phyloP scores from a whole-genome alignment of 495 filamentous ascomycete species.

The Saxophila tyrrhenica region DNA sequence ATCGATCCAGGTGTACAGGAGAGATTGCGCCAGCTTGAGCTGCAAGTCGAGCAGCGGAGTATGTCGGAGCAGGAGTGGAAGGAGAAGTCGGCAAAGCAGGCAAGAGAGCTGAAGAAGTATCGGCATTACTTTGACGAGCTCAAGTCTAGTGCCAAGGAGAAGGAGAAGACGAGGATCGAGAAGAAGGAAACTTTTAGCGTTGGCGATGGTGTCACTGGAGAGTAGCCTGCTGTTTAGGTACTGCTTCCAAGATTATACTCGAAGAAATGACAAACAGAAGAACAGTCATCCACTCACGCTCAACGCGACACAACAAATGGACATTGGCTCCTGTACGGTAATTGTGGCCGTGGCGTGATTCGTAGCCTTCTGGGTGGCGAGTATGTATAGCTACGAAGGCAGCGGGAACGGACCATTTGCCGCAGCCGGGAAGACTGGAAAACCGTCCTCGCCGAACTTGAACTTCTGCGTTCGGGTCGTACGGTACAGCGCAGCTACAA shows the following conservation, averaged over 20 bases:
- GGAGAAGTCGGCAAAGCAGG: slow-evolving; percentile 29
- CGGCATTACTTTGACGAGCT: slow-evolving; percentile 72
- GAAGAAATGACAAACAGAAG: too few species aligned
- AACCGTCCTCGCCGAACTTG: slow-evolving; percentile 7
- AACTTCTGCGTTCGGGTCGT: slow-evolving; percentile 33
- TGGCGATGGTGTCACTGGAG: not conserved
- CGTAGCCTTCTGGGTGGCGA: not conserved
- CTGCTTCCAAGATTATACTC: too few species aligned
- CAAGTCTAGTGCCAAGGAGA: slow-evolving; percentile 65
- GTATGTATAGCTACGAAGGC: not conserved
- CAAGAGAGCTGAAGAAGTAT: slow-evolving; percentile 65
- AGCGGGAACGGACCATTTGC: not conserved
- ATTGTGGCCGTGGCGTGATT: too few species aligned
- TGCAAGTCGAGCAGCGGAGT: slow-evolving; percentile 37
- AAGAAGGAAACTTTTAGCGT: not conserved
- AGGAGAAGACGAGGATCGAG: slow-evolving; percentile 6
- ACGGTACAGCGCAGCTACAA: slow-evolving; percentile 28
- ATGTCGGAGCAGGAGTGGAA: slow-evolving; percentile 46
- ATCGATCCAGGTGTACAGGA: slow-evolving; percentile 19
- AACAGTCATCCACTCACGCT: too few species aligned
- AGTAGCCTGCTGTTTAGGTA: not conserved
- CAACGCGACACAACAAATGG: too few species aligned
- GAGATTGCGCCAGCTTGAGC: slow-evolving; percentile 44
- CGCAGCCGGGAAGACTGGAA: not conserved
- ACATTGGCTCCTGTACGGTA: too few species aligned